Base-by-base conservation (phyloP, 2,329 filamentous ascomycete genomes). In the Aspergillus texensis region DNA sequence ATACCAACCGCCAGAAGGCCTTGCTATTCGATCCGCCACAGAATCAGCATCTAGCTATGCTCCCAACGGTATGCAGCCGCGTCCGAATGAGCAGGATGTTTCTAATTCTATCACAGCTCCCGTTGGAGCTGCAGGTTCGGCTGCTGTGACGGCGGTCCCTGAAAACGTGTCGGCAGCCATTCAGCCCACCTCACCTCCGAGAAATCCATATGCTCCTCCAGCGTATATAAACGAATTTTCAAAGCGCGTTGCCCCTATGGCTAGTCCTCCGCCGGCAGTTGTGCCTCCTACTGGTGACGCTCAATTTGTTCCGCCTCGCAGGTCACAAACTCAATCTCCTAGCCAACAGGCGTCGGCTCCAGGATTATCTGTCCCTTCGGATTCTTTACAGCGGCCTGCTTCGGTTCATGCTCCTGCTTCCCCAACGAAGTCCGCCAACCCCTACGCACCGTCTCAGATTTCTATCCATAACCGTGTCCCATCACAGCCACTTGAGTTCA, bases 311-410 rank as follows among this genome's bases (percentile, higher is more conserved):
- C 79, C 82, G 54, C 82, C 81, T 26, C 77, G 74, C 58, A 79
- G 85, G 56, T 84, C 86, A 39, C 81, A 83, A 65, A 88, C 87
- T 5, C 86, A 88, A 63, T 89, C 86, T 52, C 87, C 87, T 24
- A 81, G 84, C n/a, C 80, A 81, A 60, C 81, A 82, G 39, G 81
- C 84, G 72, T 82, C 83, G 63, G 79, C 80, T 19, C 80, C 84
- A 11, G 77, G 77, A 54, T 75, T 82, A 26, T 76, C 77, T 46
- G 74, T 78, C 43, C 75, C 77, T n/a, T 71, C 73, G 14, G 81
- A 86, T 61, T 77, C 80, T 26, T 77, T 82, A 53, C 81, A 81
- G 60, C 80, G 86, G 3, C 85, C 86, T 26, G 84, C 84, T 59
- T 87, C 87, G 34, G 83, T 81, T 24, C 82, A 85, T 68, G 82